Evolutionary conservation across 306 rosid genomes (phyloP).

Genomic region (Gillenia trifoliata): DNA sequence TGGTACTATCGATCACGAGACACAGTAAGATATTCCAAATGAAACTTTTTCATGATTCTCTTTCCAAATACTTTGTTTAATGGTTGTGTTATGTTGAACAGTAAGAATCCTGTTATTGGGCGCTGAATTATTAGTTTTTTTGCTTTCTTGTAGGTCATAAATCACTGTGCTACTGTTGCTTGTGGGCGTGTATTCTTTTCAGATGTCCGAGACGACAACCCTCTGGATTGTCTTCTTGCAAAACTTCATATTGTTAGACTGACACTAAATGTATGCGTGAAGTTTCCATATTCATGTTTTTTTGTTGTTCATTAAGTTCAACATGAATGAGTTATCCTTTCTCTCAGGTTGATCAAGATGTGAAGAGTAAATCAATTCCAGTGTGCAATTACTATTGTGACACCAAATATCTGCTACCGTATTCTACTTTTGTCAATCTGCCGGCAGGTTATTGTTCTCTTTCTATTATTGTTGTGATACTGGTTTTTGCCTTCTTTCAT

Average conservation of each 20-base stretch:
- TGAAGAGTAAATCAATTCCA: slow-evolving; percentile 29
- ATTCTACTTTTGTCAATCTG: slow-evolving; percentile 50
- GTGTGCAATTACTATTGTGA: slow-evolving; percentile 52
- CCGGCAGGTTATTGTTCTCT: slow-evolving; percentile 37
- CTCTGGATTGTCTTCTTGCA: slow-evolving; percentile 56
- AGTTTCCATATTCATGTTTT: background rate
- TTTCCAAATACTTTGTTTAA: background rate
- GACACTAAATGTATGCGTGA: slow-evolving; percentile 34
- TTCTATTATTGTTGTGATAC: background rate
- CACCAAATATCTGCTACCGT: slow-evolving; percentile 45
- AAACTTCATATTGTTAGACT: slow-evolving; percentile 36
- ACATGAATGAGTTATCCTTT: background rate
- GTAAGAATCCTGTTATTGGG: background rate
- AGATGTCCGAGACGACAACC: slow-evolving; percentile 59
- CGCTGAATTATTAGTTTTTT: background rate
- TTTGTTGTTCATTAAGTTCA: too few relatives aligned
- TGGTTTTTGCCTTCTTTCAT: background rate
- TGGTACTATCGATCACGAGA: slow-evolving; percentile 80
- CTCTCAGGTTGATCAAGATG: slow-evolving; percentile 36
- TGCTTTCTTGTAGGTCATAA: slow-evolving; percentile 40
- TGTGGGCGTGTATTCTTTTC: slow-evolving; percentile 66
- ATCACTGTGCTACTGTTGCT: slow-evolving; percentile 38
- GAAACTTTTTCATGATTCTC: background rate
- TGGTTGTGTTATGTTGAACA: background rate
- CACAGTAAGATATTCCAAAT: slow-evolving; percentile 43